Conservation (phyloP, 2,329 filamentous ascomycete genomes). For the Botrytis sinoallii region DNA sequence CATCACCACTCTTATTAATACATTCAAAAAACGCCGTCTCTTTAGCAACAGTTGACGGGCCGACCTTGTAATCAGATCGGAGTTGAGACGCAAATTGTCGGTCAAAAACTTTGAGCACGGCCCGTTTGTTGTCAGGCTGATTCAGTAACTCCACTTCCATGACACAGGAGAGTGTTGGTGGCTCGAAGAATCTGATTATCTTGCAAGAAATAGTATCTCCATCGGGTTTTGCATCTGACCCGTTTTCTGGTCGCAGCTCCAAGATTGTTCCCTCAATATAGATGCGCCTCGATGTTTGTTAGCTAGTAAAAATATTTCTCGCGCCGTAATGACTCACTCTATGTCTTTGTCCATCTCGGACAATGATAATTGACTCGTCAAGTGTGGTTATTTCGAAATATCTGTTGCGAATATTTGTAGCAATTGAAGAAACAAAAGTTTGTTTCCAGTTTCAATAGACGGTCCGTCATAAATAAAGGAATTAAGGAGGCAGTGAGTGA, state of each 20-base stretch:
- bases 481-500: neutral
- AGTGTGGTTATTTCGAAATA: neutral
- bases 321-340: neutral
- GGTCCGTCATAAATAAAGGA: neutral
- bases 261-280: neutral
- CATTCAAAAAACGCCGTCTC: neutral
- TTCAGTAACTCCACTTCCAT: no score
- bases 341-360: neutral
- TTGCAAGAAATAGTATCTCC: neutral
- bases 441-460: neutral
- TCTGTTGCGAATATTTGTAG: accelerated
- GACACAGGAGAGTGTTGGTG: no score
- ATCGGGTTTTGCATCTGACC: neutral
- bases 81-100: neutral
- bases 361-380: neutral
- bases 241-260: neutral
- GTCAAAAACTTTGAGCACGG: neutral
- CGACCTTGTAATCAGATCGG: neutral
- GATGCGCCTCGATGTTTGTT: neutral
- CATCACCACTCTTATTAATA: neutral
- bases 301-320: neutral
- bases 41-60: neutral
- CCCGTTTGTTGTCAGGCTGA: neutral
- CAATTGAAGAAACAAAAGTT: neutral
- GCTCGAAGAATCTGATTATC: neutral